Conservation (phyloP, 805 yeast genomes). For the Millerago galiae region DNA sequence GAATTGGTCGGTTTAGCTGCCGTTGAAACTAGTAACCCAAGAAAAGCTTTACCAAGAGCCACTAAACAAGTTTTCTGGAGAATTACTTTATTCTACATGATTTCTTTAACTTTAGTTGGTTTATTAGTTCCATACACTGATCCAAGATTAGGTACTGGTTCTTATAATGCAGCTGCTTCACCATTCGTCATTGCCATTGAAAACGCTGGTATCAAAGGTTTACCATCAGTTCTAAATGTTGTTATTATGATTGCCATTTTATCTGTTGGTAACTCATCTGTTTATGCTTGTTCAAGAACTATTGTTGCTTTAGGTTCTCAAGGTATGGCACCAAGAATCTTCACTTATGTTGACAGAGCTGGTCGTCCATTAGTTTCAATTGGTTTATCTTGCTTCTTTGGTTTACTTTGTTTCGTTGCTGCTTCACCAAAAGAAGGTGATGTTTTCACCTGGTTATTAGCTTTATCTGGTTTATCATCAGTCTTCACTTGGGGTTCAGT, state of each 20-base stretch:
- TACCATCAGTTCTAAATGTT: conserved; percentile 58
- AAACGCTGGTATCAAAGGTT: conserved; percentile 51
- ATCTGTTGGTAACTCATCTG: conserved; percentile 42
- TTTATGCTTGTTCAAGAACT: conserved; percentile 51
- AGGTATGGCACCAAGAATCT: conserved; percentile 43
- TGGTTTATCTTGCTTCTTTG: conserved; percentile 36
- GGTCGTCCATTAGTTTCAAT: conserved; percentile 53
- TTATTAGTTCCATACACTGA: conserved; percentile 53
- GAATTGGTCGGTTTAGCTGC: conserved; percentile 51
- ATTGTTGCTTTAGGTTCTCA: conserved; percentile 45
- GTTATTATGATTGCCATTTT: conserved; percentile 54
- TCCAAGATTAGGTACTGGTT: conserved; percentile 40
- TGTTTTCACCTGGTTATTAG: conserved; percentile 70
- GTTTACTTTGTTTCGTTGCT: conserved; percentile 54
- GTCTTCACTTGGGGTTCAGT: conserved; percentile 76
- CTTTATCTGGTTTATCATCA: conserved; percentile 74
- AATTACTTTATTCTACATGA: conserved; percentile 53
- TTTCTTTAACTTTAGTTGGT: conserved; percentile 52
- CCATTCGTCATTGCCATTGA: conserved; percentile 61
- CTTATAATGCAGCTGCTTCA: conserved; percentile 52
- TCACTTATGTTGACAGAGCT: conserved; percentile 39
- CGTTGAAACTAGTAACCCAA: conserved; percentile 49
- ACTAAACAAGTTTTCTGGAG: conserved; percentile 44
- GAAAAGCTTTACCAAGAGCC: conserved; percentile 54
- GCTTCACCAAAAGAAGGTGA: conserved; percentile 50